Evolutionary conservation across 148 eudicot genomes (phyloP).

Genomic region (Silene latifolia): DNA sequence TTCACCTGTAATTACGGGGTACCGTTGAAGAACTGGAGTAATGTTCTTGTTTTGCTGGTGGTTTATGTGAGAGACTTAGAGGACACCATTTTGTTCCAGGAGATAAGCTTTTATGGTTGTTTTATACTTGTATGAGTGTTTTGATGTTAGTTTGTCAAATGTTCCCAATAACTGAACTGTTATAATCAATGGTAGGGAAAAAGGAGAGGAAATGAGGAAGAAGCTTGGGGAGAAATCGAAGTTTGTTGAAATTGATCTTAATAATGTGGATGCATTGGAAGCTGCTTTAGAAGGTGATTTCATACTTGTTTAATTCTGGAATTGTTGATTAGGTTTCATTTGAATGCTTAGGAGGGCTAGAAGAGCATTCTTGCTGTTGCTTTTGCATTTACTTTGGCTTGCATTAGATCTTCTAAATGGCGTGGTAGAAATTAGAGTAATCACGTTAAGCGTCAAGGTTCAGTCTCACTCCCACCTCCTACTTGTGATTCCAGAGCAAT

Average conservation of each 20-base stretch:
- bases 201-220: conserved; percentile 69
- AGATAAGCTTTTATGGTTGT: background rate
- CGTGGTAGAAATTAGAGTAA: too few relatives aligned
- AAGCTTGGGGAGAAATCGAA: conserved; percentile 67
- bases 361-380: too few relatives aligned
- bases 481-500: too few relatives aligned
- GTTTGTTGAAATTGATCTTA: conserved; percentile 61
- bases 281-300: conserved; percentile 53
- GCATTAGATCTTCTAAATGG: too few relatives aligned
- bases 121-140: background rate
- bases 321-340: background rate
- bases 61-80: too few relatives aligned
- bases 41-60: too few relatives aligned
- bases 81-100: background rate
- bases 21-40: too few relatives aligned
- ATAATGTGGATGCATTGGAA: conserved; percentile 48
- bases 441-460: too few relatives aligned
- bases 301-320: background rate
- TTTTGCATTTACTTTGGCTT: too few relatives aligned
- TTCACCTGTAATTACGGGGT: too few relatives aligned
- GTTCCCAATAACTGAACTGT: conserved; percentile 9
- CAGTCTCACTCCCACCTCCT: too few relatives aligned
- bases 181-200: conserved; percentile 51
- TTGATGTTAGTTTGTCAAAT: background rate
- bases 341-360: background rate